These are phyloP conservation scores for Bipolaris gigantea DNA, from an alignment of 2,329 filamentous ascomycete species.

Conservation along the genomic window DNA sequence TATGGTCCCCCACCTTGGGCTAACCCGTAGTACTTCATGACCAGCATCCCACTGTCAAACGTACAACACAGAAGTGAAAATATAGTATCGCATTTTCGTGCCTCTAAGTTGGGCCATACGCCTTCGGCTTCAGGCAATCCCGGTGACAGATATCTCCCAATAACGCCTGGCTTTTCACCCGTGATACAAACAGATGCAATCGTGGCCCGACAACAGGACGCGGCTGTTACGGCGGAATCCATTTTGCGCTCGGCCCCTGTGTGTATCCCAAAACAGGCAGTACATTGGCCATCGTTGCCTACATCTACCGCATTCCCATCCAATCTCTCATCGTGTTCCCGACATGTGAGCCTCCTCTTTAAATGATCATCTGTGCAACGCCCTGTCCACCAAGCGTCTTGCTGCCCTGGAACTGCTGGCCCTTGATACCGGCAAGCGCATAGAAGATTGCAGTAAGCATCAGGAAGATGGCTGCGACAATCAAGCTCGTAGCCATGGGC, in stretches of 20 bases:
- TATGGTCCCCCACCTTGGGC: conserved; percentile 15
- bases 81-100: conserved; percentile 8
- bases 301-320: neutral
- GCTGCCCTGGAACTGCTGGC: conserved; percentile 85
- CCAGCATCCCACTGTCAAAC: neutral
- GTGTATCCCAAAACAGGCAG: conserved; percentile 1
- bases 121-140: conserved; percentile 8
- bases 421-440: conserved; percentile 73
- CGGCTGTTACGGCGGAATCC: conserved; percentile 2
- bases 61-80: neutral
- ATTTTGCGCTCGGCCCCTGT: neutral
- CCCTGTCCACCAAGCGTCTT: conserved; percentile 95
- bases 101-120: conserved; percentile 8
- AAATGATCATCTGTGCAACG: conserved; percentile 95
- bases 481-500: conserved; percentile 66
- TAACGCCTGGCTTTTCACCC: conserved; percentile 37
- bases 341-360: conserved; percentile 1
- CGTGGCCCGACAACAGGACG: neutral
- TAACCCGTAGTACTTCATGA: conserved; percentile 5
- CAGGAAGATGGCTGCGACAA: conserved; percentile 83
- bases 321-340: neutral
- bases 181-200: conserved; percentile 29
- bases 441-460: conserved; percentile 80
- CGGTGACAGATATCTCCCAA: conserved; percentile 8
- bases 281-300: conserved; percentile 2